Evolutionary conservation across 345 rosid genomes (phyloP), one percentile per base, ranked within the genome.

Genomic region (Sonneratia alba): DNA sequence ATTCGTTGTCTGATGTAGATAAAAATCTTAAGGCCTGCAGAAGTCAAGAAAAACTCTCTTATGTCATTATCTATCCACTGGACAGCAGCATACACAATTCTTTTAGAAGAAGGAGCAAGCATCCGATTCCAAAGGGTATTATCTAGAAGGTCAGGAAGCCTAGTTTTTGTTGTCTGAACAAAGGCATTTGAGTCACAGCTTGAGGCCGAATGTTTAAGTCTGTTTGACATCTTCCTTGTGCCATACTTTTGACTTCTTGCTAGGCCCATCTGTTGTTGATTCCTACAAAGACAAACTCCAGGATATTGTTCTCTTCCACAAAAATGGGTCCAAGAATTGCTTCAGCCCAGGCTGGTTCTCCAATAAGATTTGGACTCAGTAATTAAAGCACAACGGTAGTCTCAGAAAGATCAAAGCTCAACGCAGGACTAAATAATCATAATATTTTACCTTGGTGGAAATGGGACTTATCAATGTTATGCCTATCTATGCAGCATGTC

Each of bases 1-100:
- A 36, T 42, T 11, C 22, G 12, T 38, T 36, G 3, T 3, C 19
- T 64, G 15, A 40, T 8, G 45, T 36, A 3, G 1, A 66, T 2
- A 40, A 5, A 80, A 69, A 91, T 96, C 98, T 91, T 93, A 69
- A 93, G 72, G 75, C 89, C 98, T 38, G 89, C 92, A 24, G 98
- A 93, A 75, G 96, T 95, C 81, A 93, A 85, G 78, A 93, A 91
- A 77, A 89, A 91, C 69, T 91, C 97, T 71, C 92, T 85, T 79
- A 91, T 93, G 75, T 97, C 97, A 63, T 88, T 89, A 76, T 89
- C 91, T 87, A 93, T 93, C 83, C 91, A 97, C 69, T 89, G 98
- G 24, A 93, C 97, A 61, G 91, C 82, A 68, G 88, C 96, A 77
- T 85, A 89, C 40, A 93, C 98, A 71, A 93, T 88, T 81, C 96